Evolutionary conservation across 805 yeast genomes (phyloP).

Genomic region (Metschnikowia continentalis): DNA sequence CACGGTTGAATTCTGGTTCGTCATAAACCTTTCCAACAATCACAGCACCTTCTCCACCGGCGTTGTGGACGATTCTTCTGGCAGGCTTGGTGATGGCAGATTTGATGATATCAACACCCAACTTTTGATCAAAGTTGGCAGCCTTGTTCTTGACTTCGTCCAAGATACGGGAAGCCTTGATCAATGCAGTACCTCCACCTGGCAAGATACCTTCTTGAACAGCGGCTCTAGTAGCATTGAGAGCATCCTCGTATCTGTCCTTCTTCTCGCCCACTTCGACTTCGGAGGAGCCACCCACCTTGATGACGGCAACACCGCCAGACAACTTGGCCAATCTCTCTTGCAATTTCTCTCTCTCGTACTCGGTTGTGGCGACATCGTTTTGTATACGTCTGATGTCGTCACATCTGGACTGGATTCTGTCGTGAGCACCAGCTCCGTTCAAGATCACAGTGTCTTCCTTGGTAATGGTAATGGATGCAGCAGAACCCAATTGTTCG

Average conservation of each 20-base stretch:
- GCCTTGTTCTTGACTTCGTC: conserved; percentile 63
- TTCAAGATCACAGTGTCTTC: conserved; percentile 92
- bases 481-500: conserved; percentile 87
- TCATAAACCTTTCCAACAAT: conserved; percentile 84
- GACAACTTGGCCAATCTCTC: conserved; percentile 95
- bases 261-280: conserved; percentile 99
- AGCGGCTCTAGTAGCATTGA: conserved; percentile 98
- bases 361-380: conserved; percentile 73
- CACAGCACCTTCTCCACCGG: conserved; percentile 97
- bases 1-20: conserved; percentile 71
- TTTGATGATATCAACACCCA: conserved; percentile 91
- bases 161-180: conserved; percentile 81
- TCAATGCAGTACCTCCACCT: conserved; percentile 98
- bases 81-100: conserved; percentile 95
- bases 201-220: conserved; percentile 98
- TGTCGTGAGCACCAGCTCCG: conserved; percentile 85
- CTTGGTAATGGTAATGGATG: conserved; percentile 87
- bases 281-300: conserved; percentile 96
- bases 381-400: conserved; percentile 83
- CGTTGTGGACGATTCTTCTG: conserved; percentile 89
- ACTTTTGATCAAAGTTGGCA: conserved; percentile 87
- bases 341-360: conserved; percentile 95
- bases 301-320: conserved; percentile 97
- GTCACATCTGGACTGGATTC: conserved; percentile 81
- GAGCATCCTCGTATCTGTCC: conserved; percentile 97